Base-by-base conservation (phyloP, 495 filamentous ascomycete species). In the Articulospora tetracladia region DNA sequence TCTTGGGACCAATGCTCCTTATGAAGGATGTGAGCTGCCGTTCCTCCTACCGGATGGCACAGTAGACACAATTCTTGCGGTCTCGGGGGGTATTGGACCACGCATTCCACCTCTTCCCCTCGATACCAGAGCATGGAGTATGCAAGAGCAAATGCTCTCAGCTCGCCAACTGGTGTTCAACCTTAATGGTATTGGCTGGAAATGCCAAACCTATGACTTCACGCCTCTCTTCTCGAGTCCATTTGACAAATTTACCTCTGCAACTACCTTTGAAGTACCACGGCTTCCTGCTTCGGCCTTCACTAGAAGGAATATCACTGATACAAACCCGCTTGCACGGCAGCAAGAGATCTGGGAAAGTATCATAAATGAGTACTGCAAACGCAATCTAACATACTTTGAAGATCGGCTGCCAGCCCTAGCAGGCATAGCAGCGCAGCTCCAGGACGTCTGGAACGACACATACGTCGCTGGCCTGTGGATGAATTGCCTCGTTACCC, bases 71-170 rank as follows among this genome's bases (percentile, higher is more conserved):
- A 19, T n/a, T 6, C 4, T 23, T 8, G 44, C 44, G 7, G 44
- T n/a, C 7, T 8, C 22, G 8, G n/a, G 44, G 6, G 44, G 15
- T 10, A 19, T 20, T 6, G 22, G 22, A 20, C 17, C 22, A 10
- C 17, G 44, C 44, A 19, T 39, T 3, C 11, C 13, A 4, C 11
- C 49, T 7, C 10, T 19, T n/a, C 34, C 55, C 2, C 34, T 57
- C 3, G 11, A 58, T 22, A 32, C 25, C 11, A 53, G 63, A n/a
- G 63, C 59, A 20, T 66, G 63, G 63, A 30, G 32, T 11, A 34
- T 54, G 23, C 63, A 66, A 49, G 63, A 66, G 34, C 54, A 53
- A 15, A 48, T 66, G 23, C 49, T 66, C 11, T 62, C 63, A 6
- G 7, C 44, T 48, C 44, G 44, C 6, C 17, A 19, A 8, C 22